These are phyloP conservation scores for Globisporangium polare DNA, from an alignment of 352 stramenopile genomes.

Conservation along the genomic window DNA sequence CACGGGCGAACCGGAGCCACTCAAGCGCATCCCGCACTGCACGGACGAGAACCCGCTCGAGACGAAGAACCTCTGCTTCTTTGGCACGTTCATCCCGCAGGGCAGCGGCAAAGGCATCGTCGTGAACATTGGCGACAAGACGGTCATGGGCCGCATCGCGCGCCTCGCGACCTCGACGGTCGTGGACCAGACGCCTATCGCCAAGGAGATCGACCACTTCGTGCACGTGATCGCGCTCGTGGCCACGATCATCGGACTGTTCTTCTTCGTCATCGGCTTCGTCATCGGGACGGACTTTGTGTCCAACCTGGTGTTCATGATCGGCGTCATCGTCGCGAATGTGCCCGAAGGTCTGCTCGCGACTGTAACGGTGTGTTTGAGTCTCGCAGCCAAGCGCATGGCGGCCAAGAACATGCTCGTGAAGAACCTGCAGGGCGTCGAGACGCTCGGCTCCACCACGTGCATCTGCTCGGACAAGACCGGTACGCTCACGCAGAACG, in stretches of 20 bases:
- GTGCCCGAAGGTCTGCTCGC: constrained; percentile 90
- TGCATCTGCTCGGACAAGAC: constrained; percentile 97
- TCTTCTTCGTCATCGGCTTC: constrained; percentile 61
- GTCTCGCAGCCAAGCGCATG: constrained; percentile 89
- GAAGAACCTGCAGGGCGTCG: constrained; percentile 92
- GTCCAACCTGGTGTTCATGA: constrained; percentile 92
- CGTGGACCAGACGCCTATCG: constrained; percentile 50
- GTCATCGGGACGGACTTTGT: constrained; percentile 47
- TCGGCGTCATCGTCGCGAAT: constrained; percentile 95
- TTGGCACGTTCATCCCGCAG: constrained; percentile 75
- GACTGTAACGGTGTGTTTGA: constrained; percentile 92
- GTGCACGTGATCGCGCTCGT: constrained; percentile 64
- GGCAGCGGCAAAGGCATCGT: constrained; percentile 66
- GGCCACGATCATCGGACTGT: constrained; percentile 46
- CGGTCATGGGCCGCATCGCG: constrained; percentile 80
- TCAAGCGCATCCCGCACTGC: constrained; percentile 77
- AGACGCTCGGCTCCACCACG: constrained; percentile 90
- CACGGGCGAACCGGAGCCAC: constrained; percentile 83
- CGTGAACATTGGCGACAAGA: constrained; percentile 69
- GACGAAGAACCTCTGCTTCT: constrained; percentile 83
- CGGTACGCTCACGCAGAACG: constrained; percentile 92
- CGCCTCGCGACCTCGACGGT: constrained; percentile 52
- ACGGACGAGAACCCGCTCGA: constrained; percentile 77
- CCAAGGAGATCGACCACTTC: constrained; percentile 66
- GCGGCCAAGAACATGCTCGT: constrained; percentile 89